Conservation (phyloP, 345 rosid genomes). For the Angophora floribunda region DNA sequence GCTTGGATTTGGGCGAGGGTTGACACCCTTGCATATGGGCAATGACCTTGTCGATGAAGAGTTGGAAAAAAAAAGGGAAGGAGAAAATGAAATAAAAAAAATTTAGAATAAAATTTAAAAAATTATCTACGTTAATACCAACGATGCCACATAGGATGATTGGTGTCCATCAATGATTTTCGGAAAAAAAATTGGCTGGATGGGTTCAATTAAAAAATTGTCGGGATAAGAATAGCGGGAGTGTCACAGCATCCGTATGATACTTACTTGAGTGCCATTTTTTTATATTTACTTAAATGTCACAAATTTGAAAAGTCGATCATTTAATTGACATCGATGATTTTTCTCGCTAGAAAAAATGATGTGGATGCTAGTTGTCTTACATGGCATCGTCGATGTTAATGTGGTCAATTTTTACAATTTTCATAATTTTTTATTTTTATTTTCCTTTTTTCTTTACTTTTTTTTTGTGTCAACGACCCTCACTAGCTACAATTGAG, state of each 20-base stretch:
- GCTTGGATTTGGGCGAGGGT: too few relatives aligned
- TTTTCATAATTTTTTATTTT: too few relatives aligned
- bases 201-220: too few relatives aligned
- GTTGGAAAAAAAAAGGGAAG: too few relatives aligned
- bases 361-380: fast-evolving
- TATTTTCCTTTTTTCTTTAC: too few relatives aligned
- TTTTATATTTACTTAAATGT: too few relatives aligned
- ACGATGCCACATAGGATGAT: fast-evolving
- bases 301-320: fast-evolving
- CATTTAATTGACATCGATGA: too few relatives aligned
- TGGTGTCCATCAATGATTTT: fast-evolving
- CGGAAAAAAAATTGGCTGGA: too few relatives aligned
- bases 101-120: background rate
- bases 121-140: fast-evolving
- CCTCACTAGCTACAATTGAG: fast-evolving
- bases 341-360: too few relatives aligned
- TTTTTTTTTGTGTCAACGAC: fast-evolving
- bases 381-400: fast-evolving
- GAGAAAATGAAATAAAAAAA: too few relatives aligned
- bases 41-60: fast-evolving
- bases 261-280: background rate
- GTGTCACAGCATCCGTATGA: fast-evolving
- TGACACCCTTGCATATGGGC: fast-evolving
- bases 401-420: fast-evolving
- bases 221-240: background rate